Evolutionary conservation across 2,329 filamentous ascomycete genomes (phyloP), one percentile per base, ranked within the genome.

Genomic region (Cordyceps cicadae): DNA sequence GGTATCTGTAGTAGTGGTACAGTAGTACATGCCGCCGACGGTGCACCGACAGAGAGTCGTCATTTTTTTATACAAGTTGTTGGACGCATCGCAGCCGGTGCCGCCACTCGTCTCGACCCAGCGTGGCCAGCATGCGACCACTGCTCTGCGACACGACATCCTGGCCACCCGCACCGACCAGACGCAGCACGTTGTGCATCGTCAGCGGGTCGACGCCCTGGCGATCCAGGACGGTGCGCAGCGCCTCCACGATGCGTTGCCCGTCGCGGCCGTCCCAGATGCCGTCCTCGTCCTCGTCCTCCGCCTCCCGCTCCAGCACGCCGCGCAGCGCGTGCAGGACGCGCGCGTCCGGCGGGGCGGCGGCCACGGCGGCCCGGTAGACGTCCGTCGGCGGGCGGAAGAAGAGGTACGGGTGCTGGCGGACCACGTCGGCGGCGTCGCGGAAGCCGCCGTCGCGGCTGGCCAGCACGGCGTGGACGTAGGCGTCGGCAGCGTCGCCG

Each of bases 21-120:
- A 60, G 17, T 32, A 51, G 17, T 51, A 51, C 49, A 34, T 43
- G 19, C 43, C 32, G 24, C 34, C 15, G 41, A 5, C 15, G 17
- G 3, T 15, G 19, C 14, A 19, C 5, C 8, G 5, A 4, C 15
- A 17, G n/a, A 12, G 19, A 39, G 1, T n/a, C 5, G 12, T 19
- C 21, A 34, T n/a, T 21, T 21, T 21, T 21, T 21, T 58, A 49
- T 29, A 57, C 5, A 32, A 45, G 5, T n/a, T 58, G 19, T 21
- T 26, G 48, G 7, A 54, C 46, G 12, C 32, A 34, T 17, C 21
- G n/a, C 32, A 70, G 63, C 4, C 73, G 69, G 50, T 62, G 48
- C 8, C 54, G 62, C 72, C 72, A 74, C 62, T 76, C 74, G 1
- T 74, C 66, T 41, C 68, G 67, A 5, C 74, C 74, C 0, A 76